Evolutionary conservation across 2,329 filamentous ascomycete genomes (phyloP).

Genomic region (Hypoxylon sp.): DNA sequence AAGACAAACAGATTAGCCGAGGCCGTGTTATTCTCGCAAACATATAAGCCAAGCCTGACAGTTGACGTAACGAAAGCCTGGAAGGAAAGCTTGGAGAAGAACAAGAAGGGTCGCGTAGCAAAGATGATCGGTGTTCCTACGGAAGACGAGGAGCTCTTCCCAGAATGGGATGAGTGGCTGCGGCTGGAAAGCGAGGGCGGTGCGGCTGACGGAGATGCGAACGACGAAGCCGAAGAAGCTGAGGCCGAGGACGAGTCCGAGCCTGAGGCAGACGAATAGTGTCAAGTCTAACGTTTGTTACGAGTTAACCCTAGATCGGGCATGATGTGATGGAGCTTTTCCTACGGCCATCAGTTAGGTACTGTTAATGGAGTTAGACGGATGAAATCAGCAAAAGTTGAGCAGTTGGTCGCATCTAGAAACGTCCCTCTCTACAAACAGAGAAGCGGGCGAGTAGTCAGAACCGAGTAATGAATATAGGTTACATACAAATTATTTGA

Average conservation of each 20-base stretch:
- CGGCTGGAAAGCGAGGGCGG: conserved; percentile 82
- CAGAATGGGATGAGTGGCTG: conserved; percentile 95
- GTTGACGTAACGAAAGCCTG: conserved; percentile 78
- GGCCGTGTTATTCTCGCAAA: conserved; percentile 92
- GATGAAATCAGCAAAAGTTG: conserved; percentile 31
- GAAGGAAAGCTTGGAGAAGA: conserved; percentile 87
- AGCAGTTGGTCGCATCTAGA: conserved; percentile 27
- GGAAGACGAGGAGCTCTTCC: conserved; percentile 90
- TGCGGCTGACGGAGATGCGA: conserved; percentile 55
- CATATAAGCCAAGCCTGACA: conserved; percentile 89
- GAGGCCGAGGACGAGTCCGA: conserved; percentile 47
- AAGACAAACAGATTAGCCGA: conserved; percentile 86
- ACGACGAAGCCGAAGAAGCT: conserved; percentile 46
- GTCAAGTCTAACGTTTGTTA: conserved; percentile 3
- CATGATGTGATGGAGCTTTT: conserved; percentile 10
- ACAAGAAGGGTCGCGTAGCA: conserved; percentile 86
- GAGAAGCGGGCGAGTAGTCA: conserved; percentile 13
- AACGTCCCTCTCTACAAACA: conserved; percentile 19
- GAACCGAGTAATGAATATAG: conserved; percentile 30
- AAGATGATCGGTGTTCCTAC: conserved; percentile 87
- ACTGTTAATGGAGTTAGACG: conserved; percentile 32
- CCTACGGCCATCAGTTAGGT: conserved; percentile 22
- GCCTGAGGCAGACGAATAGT: conserved; percentile 44
- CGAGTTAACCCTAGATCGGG: conserved; percentile 15
- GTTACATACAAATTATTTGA: conserved; percentile 6